Evolutionary conservation across 495 filamentous ascomycete genomes (phyloP), one percentile per base, ranked within the genome.

Genomic region (Aspergillus nanangensis): DNA sequence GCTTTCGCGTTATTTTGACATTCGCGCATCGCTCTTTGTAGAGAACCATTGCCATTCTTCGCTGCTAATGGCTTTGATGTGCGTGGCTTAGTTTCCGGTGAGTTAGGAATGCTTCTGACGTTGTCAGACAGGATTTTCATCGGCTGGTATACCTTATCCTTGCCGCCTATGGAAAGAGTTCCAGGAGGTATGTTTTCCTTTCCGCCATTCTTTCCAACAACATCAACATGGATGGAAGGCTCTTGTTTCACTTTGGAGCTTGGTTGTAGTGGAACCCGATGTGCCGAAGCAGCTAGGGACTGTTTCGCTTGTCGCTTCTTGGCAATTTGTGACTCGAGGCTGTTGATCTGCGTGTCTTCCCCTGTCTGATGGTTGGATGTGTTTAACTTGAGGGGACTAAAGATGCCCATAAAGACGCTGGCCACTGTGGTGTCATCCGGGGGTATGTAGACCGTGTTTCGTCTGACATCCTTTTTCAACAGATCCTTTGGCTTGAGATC

Each of bases 111-210:
- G 5, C 5, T 5, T 20, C 17, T n/a, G 34, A 21, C 4, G 23
- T 20, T 19, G 23, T 32, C 39, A 5, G 25, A 7, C 5, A 48
- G 41, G 13, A 29, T 18, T 21, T 58, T 62, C 7, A 27, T 36
- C 4, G 32, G 8, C 15, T 24, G 42, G 20, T 19, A 38, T 7
- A 33, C 27, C 22, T 66, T 63, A 5, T 50, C 47, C 10, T 55
- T 58, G 43, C 38, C 18, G 4, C 51, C 47, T 11, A 42, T 15
- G 1, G 57, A 9, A 19, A 37, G 4, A 27, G 45, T 38, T 2
- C 70, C 71, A 4, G 70, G 71, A 3, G 71, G 71, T 1, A 72
- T 56, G 14, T 75, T 77, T 44, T 76, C 74, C 29, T 77, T 77
- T 25, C 72, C 74, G 0, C 66, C 65, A 46, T 69, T 69, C 39